Evolutionary conservation across 345 rosid genomes (phyloP).

Genomic region (Camelina sativa): DNA sequence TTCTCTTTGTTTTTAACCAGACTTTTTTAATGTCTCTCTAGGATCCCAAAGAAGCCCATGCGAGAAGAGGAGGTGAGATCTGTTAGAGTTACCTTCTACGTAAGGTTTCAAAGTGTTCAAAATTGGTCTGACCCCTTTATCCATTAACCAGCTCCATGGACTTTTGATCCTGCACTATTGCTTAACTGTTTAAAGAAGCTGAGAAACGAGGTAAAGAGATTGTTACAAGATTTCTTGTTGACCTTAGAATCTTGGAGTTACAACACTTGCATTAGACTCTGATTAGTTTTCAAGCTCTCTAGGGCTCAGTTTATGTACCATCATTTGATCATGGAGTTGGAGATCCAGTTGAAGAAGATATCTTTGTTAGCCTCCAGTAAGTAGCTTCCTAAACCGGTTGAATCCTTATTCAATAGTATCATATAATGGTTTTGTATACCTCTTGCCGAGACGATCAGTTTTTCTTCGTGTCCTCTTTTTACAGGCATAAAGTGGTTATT

Average conservation of each 20-base stretch:
- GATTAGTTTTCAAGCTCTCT: conserved; percentile 35
- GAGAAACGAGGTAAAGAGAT: conserved; percentile 66
- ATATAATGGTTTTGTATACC: conserved; percentile 4
- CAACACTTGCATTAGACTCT: conserved; percentile 28
- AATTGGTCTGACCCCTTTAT: conserved; percentile 34
- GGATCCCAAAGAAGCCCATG: conserved; percentile 96
- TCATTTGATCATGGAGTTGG: conserved; percentile 95
- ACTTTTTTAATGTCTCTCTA: conserved; percentile 31
- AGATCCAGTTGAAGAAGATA: conserved; percentile 90
- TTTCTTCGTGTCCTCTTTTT: conserved; percentile 13
- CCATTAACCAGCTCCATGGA: conserved; percentile 85
- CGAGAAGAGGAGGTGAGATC: conserved; percentile 93
- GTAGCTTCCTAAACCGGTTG: conserved; percentile 40
- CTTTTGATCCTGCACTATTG: conserved; percentile 68
- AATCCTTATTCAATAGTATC: background rate
- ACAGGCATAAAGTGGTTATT: conserved; percentile 87
- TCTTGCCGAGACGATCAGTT: background rate
- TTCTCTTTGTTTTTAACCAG: conserved; percentile 14
- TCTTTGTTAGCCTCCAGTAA: conserved; percentile 83
- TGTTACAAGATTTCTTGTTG: background rate
- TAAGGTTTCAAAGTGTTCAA: conserved; percentile 18
- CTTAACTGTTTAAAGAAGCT: conserved; percentile 74
- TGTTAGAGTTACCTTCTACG: conserved; percentile 21
- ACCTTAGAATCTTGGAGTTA: background rate
- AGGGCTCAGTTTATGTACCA: conserved; percentile 89